A percentile compares a stretch with the other conserved stretches of the same genome.
Conservation (phyloP, 495 filamentous ascomycete genomes). For the Xylaria intraflava region DNA sequence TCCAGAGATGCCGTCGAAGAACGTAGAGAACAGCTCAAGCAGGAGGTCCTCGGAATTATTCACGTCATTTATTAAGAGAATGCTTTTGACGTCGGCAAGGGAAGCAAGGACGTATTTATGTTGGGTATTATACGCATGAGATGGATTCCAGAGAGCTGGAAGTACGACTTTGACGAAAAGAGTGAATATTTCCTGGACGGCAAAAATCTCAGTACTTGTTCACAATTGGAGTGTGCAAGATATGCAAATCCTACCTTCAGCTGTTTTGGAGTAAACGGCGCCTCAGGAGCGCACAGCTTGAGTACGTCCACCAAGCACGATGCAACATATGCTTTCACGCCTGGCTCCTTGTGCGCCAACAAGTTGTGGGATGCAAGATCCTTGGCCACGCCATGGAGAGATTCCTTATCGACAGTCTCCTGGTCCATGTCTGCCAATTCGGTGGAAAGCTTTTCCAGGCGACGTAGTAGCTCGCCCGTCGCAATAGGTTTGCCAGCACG, state of each 20-base stretch:
- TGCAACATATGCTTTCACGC: constrained; percentile 80
- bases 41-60: constrained; percentile 69
- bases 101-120: constrained; percentile 86
- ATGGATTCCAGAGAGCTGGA: constrained; percentile 78
- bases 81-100: constrained; percentile 86
- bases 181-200: constrained; percentile 77
- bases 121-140: constrained; percentile 85
- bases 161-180: constrained; percentile 78
- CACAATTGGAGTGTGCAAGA: constrained; percentile 4
- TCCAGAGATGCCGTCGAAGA: constrained; percentile 89
- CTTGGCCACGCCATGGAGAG: constrained; percentile 75
- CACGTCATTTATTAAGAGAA: constrained; percentile 88
- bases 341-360: constrained; percentile 82
- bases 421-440: constrained; percentile 86
- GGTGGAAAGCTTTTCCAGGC: constrained; percentile 70
- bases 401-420: constrained; percentile 74
- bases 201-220: not conserved
- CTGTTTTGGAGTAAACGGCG: constrained; percentile 83
- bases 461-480: constrained; percentile 70
- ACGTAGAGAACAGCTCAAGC: constrained; percentile 70
- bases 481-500: constrained; percentile 84
- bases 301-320: constrained; percentile 93
- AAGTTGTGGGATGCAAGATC: constrained; percentile 80
- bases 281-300: constrained; percentile 88
- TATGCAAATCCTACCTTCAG: constrained; percentile 60